These are phyloP conservation scores for Sporothrix luriei DNA, from an alignment of 2,329 filamentous ascomycete genomes.

Conservation along the genomic window DNA sequence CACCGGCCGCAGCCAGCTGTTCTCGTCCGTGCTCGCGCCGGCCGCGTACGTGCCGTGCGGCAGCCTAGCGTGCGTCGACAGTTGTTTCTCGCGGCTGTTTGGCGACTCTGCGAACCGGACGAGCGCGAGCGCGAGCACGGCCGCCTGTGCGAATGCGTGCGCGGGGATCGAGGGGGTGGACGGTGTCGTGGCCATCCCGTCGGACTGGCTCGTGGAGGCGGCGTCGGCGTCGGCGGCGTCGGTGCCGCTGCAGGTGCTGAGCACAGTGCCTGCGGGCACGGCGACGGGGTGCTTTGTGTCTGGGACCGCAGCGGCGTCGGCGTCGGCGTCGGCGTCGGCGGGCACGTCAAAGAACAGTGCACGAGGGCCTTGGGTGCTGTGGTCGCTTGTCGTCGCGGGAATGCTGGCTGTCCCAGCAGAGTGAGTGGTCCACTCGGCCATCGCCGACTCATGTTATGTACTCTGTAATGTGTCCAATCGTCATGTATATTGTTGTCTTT, in stretches of 20 bases:
- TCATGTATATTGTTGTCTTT: neutral
- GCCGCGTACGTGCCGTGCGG: conserved; percentile 26
- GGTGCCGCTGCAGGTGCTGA: neutral
- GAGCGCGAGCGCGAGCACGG: neutral
- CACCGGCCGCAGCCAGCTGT: conserved; percentile 21
- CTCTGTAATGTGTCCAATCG: neutral
- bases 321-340: neutral
- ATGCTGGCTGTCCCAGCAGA: neutral
- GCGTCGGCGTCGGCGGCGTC: conserved; percentile 18
- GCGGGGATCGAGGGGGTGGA: neutral
- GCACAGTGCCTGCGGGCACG: conserved; percentile 23
- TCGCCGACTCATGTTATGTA: neutral
- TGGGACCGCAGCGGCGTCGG: neutral
- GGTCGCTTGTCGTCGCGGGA: neutral
- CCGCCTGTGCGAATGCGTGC: conserved; percentile 22
- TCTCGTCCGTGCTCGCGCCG: conserved; percentile 15
- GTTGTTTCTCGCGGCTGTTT: conserved; percentile 24
- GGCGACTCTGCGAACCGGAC: conserved; percentile 1
- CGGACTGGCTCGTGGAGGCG: conserved; percentile 27
- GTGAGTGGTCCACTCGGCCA: neutral
- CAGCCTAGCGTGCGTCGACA: conserved; percentile 19
- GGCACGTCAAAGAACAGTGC: neutral
- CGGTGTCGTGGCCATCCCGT: neutral
- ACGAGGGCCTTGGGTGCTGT: neutral
- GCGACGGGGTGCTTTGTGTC: conserved; percentile 13